phyloP scores from a whole-genome alignment of 257 asterid species.

The Pogostemon cablin region DNA sequence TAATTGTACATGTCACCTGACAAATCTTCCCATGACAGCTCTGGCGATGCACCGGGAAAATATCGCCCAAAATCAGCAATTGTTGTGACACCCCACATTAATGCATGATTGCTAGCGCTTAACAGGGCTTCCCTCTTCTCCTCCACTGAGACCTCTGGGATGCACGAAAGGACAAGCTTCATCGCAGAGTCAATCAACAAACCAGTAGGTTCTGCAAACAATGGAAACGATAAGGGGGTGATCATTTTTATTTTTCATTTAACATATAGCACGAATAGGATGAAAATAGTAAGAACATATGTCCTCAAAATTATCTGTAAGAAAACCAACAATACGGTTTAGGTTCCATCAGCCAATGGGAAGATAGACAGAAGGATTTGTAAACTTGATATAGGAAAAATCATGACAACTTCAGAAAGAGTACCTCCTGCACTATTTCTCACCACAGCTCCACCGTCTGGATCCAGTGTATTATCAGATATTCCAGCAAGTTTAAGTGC shows the following conservation, averaged over 20 bases:
- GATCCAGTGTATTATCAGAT: slow-evolving; percentile 55
- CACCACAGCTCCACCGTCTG: slow-evolving; percentile 77
- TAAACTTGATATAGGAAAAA: slow-evolving; percentile 20
- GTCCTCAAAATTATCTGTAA: slow-evolving; percentile 17
- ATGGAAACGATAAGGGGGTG: slow-evolving; percentile 35
- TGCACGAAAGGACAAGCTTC: slow-evolving; percentile 68
- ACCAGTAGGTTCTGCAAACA: slow-evolving; percentile 85
- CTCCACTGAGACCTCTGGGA: slow-evolving; percentile 71
- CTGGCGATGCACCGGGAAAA: slow-evolving; percentile 74
- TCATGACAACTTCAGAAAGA: slow-evolving; percentile 9
- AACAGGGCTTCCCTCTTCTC: slow-evolving; percentile 85
- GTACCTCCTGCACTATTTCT: slow-evolving; percentile 68
- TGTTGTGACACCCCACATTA: slow-evolving; percentile 87
- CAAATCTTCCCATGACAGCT: slow-evolving; percentile 87
- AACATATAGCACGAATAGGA: slow-evolving; percentile 17
- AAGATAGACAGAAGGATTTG: slow-evolving; percentile 12
- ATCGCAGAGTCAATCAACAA: slow-evolving; percentile 91
- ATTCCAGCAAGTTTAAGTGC: slow-evolving; percentile 79
- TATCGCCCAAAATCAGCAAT: slow-evolving; percentile 90
- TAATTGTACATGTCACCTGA: slow-evolving; percentile 57
- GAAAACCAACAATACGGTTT: slow-evolving; percentile 15
- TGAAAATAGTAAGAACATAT: slow-evolving; percentile 3
- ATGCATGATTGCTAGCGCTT: slow-evolving; percentile 77
- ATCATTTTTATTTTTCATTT: slow-evolving; percentile 16
- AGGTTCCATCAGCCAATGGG: slow-evolving; percentile 24